A percentile compares a stretch with the other conserved stretches of the same genome.
These are phyloP conservation scores for Zymoseptoria tritici DNA, from an alignment of 2,329 filamentous ascomycete genomes.

Conservation along the genomic window DNA sequence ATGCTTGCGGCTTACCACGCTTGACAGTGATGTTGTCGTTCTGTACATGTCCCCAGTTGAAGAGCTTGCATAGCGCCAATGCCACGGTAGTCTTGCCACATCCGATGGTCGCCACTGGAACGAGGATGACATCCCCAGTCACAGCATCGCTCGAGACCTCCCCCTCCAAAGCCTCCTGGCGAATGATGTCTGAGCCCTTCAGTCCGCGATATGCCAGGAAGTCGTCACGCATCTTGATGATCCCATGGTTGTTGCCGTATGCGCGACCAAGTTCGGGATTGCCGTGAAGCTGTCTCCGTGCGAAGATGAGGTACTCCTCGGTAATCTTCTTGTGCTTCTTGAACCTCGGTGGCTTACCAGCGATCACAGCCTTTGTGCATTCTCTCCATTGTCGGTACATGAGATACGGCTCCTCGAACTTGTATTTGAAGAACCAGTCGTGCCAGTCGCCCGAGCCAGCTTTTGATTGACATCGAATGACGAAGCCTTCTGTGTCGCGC, in stretches of 20 bases:
- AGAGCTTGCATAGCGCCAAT: slow-evolving; percentile 71
- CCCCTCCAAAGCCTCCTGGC: slow-evolving; percentile 56
- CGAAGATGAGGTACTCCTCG: slow-evolving; percentile 80
- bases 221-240: slow-evolving; percentile 81
- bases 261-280: slow-evolving; percentile 60
- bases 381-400: slow-evolving; percentile 99
- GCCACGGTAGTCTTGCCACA: slow-evolving; percentile 96
- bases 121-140: slow-evolving; percentile 65
- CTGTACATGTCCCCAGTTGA: slow-evolving; percentile 87
- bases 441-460: slow-evolving; percentile 45
- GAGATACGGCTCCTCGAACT: slow-evolving; percentile 96
- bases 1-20: slow-evolving; percentile 64
- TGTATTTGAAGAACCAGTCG: slow-evolving; percentile 99
- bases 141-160: slow-evolving; percentile 48
- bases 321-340: slow-evolving; percentile 88
- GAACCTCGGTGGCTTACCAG: slow-evolving; percentile 63
- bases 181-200: slow-evolving; percentile 82
- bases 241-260: slow-evolving; percentile 87
- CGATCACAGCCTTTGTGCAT: slow-evolving; percentile 83
- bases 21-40: slow-evolving; percentile 91
- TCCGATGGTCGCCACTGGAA: slow-evolving; percentile 85
- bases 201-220: slow-evolving; percentile 78
- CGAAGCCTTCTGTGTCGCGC: slow-evolving; percentile 92
- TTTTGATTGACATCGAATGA: slow-evolving; percentile 75
- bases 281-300: slow-evolving; percentile 61